Conservation (phyloP, 2,329 filamentous ascomycete genomes). For the Cladosporium velox region DNA sequence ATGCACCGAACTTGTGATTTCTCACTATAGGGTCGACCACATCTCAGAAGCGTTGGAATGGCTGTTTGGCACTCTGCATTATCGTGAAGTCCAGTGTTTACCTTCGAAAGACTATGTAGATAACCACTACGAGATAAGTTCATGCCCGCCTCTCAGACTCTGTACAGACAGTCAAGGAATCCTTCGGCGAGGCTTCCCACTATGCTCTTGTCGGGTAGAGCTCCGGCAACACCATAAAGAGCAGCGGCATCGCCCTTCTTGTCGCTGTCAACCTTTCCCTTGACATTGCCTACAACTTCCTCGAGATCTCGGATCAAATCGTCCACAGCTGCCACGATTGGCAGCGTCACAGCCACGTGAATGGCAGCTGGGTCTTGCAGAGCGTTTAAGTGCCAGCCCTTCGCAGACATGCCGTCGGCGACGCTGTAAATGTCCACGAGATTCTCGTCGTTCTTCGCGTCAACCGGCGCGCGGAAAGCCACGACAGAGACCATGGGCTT, state of each 20-base stretch:
- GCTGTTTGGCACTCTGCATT: background rate
- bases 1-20: background rate
- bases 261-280: slow-evolving; percentile 67
- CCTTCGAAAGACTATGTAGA: slow-evolving; percentile 1
- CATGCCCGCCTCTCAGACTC: background rate
- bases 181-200: slow-evolving; percentile 87
- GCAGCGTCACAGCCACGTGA: slow-evolving; percentile 89
- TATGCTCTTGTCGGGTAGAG: slow-evolving; percentile 91
- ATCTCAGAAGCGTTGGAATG: background rate
- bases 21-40: background rate
- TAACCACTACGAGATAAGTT: background rate
- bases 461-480: slow-evolving; percentile 68
- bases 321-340: slow-evolving; percentile 79
- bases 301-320: slow-evolving; percentile 71
- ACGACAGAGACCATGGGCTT: slow-evolving; percentile 87
- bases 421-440: slow-evolving; percentile 93
- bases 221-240: slow-evolving; percentile 92
- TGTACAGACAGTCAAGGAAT: slow-evolving; percentile 67
- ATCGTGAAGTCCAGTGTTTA: slow-evolving; percentile 16
- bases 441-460: slow-evolving; percentile 39
- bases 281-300: slow-evolving; percentile 65
- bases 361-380: slow-evolving; percentile 89
- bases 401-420: slow-evolving; percentile 79
- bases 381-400: slow-evolving; percentile 95
- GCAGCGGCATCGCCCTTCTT: slow-evolving; percentile 78